These are phyloP conservation scores for Thalassiosira hispida DNA, from an alignment of 352 stramenopile genomes.

Conservation along the genomic window DNA sequence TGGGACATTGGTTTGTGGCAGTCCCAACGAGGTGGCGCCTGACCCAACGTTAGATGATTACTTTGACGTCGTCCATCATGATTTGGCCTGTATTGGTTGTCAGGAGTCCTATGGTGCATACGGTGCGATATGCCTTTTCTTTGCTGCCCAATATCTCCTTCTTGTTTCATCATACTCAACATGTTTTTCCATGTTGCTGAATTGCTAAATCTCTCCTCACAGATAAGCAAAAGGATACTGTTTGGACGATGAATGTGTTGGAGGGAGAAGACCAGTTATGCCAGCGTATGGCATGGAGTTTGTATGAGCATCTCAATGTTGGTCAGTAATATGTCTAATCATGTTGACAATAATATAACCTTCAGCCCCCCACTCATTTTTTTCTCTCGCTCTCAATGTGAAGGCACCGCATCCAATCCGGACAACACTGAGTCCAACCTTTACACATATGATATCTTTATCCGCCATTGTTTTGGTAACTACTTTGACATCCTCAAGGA, in stretches of 20 bases:
- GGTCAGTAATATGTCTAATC: no score
- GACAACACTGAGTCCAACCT: conserved; percentile 63
- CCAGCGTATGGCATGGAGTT: conserved; percentile 69
- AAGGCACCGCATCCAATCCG: conserved; percentile 8
- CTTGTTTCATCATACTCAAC: no score
- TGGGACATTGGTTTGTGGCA: conserved; percentile 54
- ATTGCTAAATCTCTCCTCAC: no score
- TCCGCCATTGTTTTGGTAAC: conserved; percentile 78
- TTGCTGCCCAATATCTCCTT: no score
- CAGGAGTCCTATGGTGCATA: conserved; percentile 48
- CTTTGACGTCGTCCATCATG: conserved; percentile 60
- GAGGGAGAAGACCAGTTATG: conserved; percentile 68
- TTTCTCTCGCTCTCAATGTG: no score
- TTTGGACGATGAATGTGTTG: conserved; percentile 60
- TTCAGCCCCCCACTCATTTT: no score
- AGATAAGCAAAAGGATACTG: conserved; percentile 58
- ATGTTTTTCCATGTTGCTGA: no score
- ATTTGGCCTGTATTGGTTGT: conserved; percentile 59
- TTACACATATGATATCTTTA: conserved; percentile 80
- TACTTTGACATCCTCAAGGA: conserved; percentile 75
- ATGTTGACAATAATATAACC: no score
- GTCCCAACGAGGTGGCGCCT: conserved; percentile 50
- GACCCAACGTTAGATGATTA: conserved; percentile 37
- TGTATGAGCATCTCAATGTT: conserved; percentile 68
- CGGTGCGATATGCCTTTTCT: no score